phyloP scores from a whole-genome alignment of 495 filamentous ascomycete genomes.

The Glarea lozoyensis region DNA sequence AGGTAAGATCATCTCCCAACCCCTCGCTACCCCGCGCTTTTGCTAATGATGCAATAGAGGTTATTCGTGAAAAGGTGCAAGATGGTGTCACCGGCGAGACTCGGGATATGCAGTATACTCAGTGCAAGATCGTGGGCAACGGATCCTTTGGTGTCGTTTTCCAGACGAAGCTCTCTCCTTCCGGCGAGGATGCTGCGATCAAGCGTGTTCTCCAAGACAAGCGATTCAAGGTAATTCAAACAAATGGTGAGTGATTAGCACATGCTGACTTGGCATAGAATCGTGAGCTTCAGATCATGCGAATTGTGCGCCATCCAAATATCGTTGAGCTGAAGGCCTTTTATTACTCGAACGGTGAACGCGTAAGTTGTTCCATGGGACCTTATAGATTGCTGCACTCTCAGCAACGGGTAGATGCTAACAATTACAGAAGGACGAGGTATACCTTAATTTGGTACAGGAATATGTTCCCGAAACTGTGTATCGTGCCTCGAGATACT shows the following conservation, averaged over 20 bases:
- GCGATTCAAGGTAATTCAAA: slow-evolving; percentile 80
- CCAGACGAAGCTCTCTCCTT: slow-evolving; percentile 95
- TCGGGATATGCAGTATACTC: slow-evolving; percentile 93
- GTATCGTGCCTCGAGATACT: slow-evolving; percentile 95
- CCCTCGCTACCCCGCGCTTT: not conserved
- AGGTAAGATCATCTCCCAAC: slow-evolving; percentile 47
- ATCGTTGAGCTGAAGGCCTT: slow-evolving; percentile 98
- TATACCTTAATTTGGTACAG: slow-evolving; percentile 95
- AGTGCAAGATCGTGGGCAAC: slow-evolving; percentile 99
- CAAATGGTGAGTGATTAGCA: not conserved
- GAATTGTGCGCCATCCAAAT: slow-evolving; percentile 96
- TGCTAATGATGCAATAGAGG: slow-evolving; percentile 50
- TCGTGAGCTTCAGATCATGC: slow-evolving; percentile 98
- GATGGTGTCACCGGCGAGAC: slow-evolving; percentile 95
- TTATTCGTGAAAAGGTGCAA: slow-evolving; percentile 97
- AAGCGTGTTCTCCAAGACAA: slow-evolving; percentile 98
- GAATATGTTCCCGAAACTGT: slow-evolving; percentile 99
- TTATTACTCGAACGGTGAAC: slow-evolving; percentile 98
- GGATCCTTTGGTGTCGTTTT: slow-evolving; percentile 98
- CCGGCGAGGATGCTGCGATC: slow-evolving; percentile 95
- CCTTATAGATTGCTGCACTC: too few relatives aligned
- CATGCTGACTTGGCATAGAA: slow-evolving; percentile 56
- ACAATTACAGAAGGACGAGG: slow-evolving; percentile 93
- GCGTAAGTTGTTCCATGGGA: slow-evolving; percentile 51
- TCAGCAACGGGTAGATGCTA: slow-evolving; percentile 14